Percentiles rank a stretch among this genome's conserved stretches.
Conservation (phyloP, 345 rosid genomes). For the Brassica juncea region DNA sequence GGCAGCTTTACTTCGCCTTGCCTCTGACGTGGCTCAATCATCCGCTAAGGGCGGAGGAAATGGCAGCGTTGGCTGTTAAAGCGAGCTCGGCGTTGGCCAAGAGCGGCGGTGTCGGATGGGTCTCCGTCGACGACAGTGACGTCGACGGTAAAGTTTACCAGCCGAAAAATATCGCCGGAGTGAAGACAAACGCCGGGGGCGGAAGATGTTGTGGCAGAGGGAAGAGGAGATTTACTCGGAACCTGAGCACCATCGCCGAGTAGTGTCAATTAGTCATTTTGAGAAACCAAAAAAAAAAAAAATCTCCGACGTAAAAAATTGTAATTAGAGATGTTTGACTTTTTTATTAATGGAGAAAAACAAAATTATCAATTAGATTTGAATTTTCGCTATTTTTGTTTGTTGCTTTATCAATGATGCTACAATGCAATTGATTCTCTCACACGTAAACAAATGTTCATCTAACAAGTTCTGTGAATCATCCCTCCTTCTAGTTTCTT, state of each 20-base stretch:
- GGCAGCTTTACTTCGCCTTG: conserved; percentile 87
- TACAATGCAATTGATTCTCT: neutral
- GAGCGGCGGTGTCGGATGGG: conserved; percentile 31
- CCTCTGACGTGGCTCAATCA: conserved; percentile 64
- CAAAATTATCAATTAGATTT: conserved; percentile 8
- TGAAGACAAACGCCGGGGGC: conserved; percentile 19
- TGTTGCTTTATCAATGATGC: conserved; percentile 11
- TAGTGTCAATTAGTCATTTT: conserved; percentile 42
- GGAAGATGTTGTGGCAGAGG: conserved; percentile 41
- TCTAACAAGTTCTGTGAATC: neutral
- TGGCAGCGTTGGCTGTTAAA: conserved; percentile 98
- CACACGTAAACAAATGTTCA: neutral
- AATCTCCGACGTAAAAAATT: conserved; percentile 18
- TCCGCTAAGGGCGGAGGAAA: conserved; percentile 74
- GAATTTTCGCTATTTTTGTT: neutral
- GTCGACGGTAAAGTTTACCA: neutral
- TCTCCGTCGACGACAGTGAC: neutral
- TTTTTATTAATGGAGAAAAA: conserved; percentile 16
- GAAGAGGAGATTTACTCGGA: conserved; percentile 51
- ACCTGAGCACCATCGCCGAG: conserved; percentile 75
- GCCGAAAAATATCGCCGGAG: conserved; percentile 1
- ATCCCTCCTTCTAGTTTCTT: too few species aligned
- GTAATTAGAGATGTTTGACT: conserved; percentile 37
- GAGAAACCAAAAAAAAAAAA: neutral
- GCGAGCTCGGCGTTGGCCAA: conserved; percentile 81